Base-by-base conservation (phyloP, 225 moss, liverwort and hornwort genomes). In the Climacium dendroides region DNA sequence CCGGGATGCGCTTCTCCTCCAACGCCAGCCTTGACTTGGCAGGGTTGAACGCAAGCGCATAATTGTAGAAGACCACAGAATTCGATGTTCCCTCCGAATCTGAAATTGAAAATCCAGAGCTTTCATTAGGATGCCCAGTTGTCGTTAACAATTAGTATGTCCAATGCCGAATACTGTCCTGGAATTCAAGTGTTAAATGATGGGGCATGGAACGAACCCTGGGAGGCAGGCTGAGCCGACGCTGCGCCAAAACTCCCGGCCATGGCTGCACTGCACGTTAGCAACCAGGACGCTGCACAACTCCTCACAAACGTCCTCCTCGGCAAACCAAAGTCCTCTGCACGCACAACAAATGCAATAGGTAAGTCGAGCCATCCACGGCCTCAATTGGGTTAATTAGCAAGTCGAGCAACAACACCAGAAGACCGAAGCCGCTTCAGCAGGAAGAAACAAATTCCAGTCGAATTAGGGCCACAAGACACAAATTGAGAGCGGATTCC, bases 11-110 rank as follows among this genome's bases (percentile, higher is more conserved):
- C 71, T 94, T 89, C 84, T 96, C 91, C 87, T 89, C 92, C 61
- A 93, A 74, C 60, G 93, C 93, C 65, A 93, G 74, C 70, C 79
- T 93, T 13, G n/a, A 67, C 83, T 93, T 93, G 54, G 93, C 93
- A 82, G 93, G 93, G 54, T 91, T 91, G 64, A 91, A 93, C 39
- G 93, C 91, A 77, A 93, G 93, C 47, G 93, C 57, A 62, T 91
- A 91, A 53, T 91, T 93, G 85, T 93, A 93, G 79, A 93, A 90
- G 61, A 80, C 80, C 79, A 90, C 91, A 62, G 59, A 78, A 48
- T 90, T 91, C 74, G 86, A 85, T 30, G 91, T 5, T 62, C 86
- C 73, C 53, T 88, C 91, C 61, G 93, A 74, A 55, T 89, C 93
- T 93, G 84, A 55, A 65, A 43, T 32, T n/a, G 59, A 47, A 43